Base-by-base conservation (phyloP, 257 asterid species). In the Sherardia arvensis region DNA sequence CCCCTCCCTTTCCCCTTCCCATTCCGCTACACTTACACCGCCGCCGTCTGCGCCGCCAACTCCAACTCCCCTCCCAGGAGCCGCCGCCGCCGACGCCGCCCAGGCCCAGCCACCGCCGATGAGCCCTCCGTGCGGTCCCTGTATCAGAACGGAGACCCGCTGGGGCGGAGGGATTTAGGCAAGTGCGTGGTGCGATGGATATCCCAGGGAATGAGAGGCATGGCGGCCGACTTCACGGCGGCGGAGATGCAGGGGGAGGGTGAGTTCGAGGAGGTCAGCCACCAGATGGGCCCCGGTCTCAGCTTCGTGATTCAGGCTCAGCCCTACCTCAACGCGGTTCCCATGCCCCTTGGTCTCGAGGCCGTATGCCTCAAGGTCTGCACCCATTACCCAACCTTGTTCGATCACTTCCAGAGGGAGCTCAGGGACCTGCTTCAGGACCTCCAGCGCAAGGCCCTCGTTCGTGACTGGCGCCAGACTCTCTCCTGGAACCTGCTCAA, bases 331-430 rank as follows among this genome's bases (percentile, higher is more conserved):
- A 88, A 82, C 64, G 88, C 95, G 21, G 78, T 83, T 4, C 96
- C 98, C 38, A 86, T 91, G 96, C 98, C 98, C 10, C 77, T 83
- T 7, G 98, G 98, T 53, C 65, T 83, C 36, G 98, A 91, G 74
- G 84, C 95, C 53, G 53, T 80, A 54, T 91, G 98, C 71, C 85
- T 91, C 75, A 91, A 84, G 83, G 84, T 92, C 9, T 83, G 90
- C 78, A 86, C 96, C 61, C 98, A 91, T 73, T 91, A 91, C 68
- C 98, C 98, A 28, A 91, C 98, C 25, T 88, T 91, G 15, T 88
- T 91, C 78, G 98, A 91, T 76, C 84, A 91, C 73, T 91, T 91
- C 78, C 98, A 91, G 86, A 77, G 96, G 68, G 96, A 91, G 84
- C 95, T 91, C 61, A 77, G 96, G 48, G 94, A 88, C 32, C 80